Evolutionary conservation across 1,139 yeast genomes (phyloP).

Genomic region (Cylindricascospora bacillispora): DNA sequence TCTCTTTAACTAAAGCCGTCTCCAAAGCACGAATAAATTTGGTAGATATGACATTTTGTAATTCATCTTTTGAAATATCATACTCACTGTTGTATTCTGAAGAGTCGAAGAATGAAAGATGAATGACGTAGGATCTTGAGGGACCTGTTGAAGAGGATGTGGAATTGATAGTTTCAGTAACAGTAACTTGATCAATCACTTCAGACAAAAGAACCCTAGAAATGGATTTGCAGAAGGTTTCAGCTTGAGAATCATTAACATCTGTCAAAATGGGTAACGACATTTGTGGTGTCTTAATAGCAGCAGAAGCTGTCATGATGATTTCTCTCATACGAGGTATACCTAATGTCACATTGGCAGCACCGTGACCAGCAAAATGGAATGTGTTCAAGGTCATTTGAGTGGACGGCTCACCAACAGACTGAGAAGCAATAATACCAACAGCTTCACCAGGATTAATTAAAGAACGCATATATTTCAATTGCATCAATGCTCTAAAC

Average conservation of each 20-base stretch:
- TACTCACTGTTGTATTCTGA: slow-evolving; percentile 78
- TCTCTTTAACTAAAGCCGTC: slow-evolving; percentile 60
- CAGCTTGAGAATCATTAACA: slow-evolving; percentile 78
- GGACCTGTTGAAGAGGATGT: slow-evolving; percentile 32
- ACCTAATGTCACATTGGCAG: slow-evolving; percentile 98
- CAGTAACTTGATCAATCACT: slow-evolving; percentile 72
- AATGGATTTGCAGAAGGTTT: slow-evolving; percentile 83
- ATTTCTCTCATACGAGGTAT: slow-evolving; percentile 99
- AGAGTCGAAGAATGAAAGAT: slow-evolving; percentile 61
- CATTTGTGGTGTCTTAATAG: slow-evolving; percentile 98
- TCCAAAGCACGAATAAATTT: slow-evolving; percentile 64
- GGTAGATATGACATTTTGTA: slow-evolving; percentile 54
- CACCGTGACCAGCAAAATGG: slow-evolving; percentile 99
- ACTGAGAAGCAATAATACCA: slow-evolving; percentile 96
- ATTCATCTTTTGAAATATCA: slow-evolving; percentile 69
- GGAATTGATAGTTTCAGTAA: slow-evolving; percentile 75
- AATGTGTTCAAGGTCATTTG: slow-evolving; percentile 99
- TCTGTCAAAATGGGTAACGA: slow-evolving; percentile 71
- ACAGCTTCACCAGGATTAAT: slow-evolving; percentile 97
- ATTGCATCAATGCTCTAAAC: slow-evolving; percentile 93
- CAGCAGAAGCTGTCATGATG: slow-evolving; percentile 94
- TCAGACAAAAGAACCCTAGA: slow-evolving; percentile 80
- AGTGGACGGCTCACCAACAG: slow-evolving; percentile 98
- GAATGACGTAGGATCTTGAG: slow-evolving; percentile 64
- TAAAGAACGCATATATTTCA: slow-evolving; percentile 93